phyloP scores from a whole-genome alignment of 2,329 filamentous ascomycete species.

The Cryoendolithus antarcticus region DNA sequence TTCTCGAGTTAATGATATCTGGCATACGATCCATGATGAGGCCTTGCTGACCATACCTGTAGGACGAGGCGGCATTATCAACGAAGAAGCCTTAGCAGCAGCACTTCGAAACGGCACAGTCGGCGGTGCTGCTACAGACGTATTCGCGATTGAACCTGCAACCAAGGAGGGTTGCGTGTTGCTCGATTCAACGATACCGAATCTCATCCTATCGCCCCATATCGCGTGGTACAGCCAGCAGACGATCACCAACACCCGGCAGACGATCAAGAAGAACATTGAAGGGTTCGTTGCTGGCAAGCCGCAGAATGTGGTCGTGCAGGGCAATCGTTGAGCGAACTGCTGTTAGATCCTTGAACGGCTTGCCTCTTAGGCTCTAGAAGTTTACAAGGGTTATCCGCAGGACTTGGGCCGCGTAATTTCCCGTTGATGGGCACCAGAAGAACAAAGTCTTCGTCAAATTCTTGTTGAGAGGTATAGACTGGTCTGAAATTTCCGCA shows the following conservation, averaged over 20 bases:
- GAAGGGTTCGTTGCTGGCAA: slow-evolving; percentile 33
- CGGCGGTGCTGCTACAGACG: slow-evolving; percentile 40
- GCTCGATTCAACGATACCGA: slow-evolving; percentile 33
- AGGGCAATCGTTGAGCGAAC: no score
- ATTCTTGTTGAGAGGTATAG: no score
- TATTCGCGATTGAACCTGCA: slow-evolving; percentile 37
- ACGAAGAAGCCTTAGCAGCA: slow-evolving; percentile 35
- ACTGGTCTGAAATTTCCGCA: no score
- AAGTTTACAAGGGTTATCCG: no score
- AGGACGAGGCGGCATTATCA: slow-evolving; percentile 36
- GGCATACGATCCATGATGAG: no score
- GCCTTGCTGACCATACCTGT: no score
- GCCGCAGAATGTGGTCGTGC: slow-evolving; percentile 26
- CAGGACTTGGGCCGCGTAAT: no score
- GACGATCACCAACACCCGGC: slow-evolving; percentile 35
- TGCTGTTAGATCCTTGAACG: no score
- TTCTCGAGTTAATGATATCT: no score
- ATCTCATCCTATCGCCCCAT: slow-evolving; percentile 41
- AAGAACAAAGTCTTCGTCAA: no score
- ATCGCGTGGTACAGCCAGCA: slow-evolving; percentile 39
- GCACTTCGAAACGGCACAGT: slow-evolving; percentile 35
- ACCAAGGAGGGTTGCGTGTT: slow-evolving; percentile 32
- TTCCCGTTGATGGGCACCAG: no score
- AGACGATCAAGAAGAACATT: slow-evolving; percentile 34
- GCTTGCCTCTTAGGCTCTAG: no score